Evolutionary conservation across 495 filamentous ascomycete species (phyloP).

Genomic region (Neohortaea acidophila): DNA sequence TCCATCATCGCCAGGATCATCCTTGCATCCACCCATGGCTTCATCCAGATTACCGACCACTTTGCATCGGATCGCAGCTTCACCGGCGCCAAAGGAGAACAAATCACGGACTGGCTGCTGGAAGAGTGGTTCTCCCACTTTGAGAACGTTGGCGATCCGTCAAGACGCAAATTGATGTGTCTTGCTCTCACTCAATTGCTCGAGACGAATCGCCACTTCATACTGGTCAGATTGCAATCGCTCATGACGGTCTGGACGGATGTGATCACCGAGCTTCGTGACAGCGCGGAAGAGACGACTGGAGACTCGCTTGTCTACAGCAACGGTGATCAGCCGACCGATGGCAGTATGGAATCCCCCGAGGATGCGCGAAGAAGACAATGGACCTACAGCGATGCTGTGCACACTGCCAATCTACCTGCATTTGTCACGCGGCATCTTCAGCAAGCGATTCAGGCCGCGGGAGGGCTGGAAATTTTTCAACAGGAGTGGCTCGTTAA

Average conservation of each 20-base stretch:
- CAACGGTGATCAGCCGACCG: not conserved
- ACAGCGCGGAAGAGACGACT: conserved; percentile 22
- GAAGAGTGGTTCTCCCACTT: conserved; percentile 81
- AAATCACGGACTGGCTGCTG: conserved; percentile 54
- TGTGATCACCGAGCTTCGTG: conserved; percentile 46
- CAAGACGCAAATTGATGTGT: conserved; percentile 63
- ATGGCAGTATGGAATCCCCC: conserved; percentile 39
- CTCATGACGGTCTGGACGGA: conserved; percentile 57
- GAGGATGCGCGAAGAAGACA: conserved; percentile 42
- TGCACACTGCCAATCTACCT: conserved; percentile 54
- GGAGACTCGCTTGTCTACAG: conserved; percentile 26
- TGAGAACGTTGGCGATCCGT: conserved; percentile 60
- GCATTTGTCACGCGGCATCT: conserved; percentile 55
- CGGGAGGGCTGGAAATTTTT: conserved; percentile 61
- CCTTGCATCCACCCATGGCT: conserved; percentile 46
- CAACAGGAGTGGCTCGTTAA: conserved; percentile 67
- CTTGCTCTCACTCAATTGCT: conserved; percentile 71
- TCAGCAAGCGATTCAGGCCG: conserved; percentile 44
- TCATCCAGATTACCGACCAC: conserved; percentile 23
- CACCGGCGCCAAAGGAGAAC: conserved; percentile 20
- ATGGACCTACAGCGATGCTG: conserved; percentile 47
- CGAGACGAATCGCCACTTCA: conserved; percentile 43
- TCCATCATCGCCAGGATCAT: conserved; percentile 66
- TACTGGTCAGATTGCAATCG: conserved; percentile 45
- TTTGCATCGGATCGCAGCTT: conserved; percentile 12